Evolutionary conservation across 1,284 basidiomycete genomes (phyloP).

Genomic region (Ustilago hordei): DNA sequence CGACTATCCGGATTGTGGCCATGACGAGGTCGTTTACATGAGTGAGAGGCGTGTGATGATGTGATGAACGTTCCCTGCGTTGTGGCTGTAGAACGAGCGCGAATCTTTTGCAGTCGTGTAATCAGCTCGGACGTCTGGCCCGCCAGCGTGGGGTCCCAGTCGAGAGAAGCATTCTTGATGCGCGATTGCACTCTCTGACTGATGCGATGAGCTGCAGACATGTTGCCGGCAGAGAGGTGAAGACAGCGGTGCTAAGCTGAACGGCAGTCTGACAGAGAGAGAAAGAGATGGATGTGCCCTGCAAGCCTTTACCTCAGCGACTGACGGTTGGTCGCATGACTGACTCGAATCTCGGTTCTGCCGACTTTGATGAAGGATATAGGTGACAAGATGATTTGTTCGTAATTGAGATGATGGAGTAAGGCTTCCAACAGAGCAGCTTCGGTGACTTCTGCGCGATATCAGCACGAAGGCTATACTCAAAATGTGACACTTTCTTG

Average conservation of each 20-base stretch:
- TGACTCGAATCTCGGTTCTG: neutral
- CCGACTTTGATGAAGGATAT: neutral
- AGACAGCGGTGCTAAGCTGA: neutral
- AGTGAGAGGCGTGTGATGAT: neutral
- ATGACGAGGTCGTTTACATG: neutral
- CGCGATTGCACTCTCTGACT: conserved; percentile 20
- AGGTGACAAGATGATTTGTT: neutral
- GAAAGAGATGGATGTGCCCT: neutral
- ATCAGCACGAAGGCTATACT: neutral
- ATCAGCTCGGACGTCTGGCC: conserved; percentile 25
- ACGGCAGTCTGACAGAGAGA: neutral
- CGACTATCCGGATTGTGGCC: neutral
- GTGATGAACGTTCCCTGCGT: conserved; percentile 31
- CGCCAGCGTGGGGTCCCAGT: conserved; percentile 8
- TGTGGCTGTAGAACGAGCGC: conserved; percentile 34
- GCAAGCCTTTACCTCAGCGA: neutral
- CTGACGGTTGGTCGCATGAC: neutral
- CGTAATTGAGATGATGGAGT: neutral
- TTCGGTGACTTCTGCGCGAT: neutral
- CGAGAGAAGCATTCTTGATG: neutral
- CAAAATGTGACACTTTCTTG: conserved; percentile 9
- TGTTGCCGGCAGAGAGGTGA: conserved; percentile 1
- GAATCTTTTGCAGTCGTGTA: conserved; percentile 37
- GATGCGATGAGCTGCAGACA: conserved; percentile 38
- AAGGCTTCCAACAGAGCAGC: neutral